Conservation (phyloP, 106 monocot species). For the Gastrodia elata region DNA sequence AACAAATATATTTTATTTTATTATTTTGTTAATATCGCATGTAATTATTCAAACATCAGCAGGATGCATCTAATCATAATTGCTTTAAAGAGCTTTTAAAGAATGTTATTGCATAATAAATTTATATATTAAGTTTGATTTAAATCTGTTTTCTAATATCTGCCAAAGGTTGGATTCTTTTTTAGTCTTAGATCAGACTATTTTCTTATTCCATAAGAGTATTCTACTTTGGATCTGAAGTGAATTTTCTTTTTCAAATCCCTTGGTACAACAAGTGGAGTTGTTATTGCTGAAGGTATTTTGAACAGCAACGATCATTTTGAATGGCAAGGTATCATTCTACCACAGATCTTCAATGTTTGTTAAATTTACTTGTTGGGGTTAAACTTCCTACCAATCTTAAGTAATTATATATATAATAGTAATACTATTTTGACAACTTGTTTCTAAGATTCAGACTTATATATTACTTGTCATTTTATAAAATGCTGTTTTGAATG, state of each 20-base stretch:
- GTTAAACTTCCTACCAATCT: background rate
- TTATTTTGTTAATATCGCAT: background rate
- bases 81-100: background rate
- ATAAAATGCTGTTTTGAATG: background rate
- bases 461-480: background rate
- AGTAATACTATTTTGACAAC: no score
- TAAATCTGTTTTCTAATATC: background rate
- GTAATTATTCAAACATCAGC: background rate
- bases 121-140: background rate
- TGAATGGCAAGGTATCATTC: constrained; percentile 54
- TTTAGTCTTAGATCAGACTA: background rate
- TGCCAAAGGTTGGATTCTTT: background rate
- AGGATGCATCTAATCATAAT: background rate
- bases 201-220: background rate
- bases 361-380: background rate
- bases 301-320: constrained; percentile 55
- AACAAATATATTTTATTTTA: background rate
- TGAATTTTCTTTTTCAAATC: background rate
- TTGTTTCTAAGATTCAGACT: background rate
- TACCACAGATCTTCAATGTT: background rate
- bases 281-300: constrained; percentile 87
- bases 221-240: background rate
- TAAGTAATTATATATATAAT: no score
- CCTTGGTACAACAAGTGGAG: constrained; percentile 46
- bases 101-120: background rate